Conservation (phyloP, 2,329 filamentous ascomycete species). For the Penicillium sumatraense region DNA sequence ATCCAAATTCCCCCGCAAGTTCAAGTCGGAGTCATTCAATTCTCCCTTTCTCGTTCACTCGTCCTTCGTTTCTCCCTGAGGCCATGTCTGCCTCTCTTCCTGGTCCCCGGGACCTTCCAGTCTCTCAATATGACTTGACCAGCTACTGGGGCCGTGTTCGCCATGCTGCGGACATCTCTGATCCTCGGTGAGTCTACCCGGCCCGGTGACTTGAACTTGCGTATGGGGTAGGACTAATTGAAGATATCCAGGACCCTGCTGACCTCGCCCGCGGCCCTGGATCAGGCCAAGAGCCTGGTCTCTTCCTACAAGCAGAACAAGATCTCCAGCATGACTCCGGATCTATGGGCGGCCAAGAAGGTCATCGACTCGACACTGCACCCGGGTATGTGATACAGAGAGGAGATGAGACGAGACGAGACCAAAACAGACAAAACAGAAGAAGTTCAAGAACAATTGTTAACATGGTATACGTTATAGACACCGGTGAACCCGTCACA, state of each 20-base stretch:
- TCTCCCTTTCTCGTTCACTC: slow-evolving; percentile 7
- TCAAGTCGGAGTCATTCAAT: slow-evolving; percentile 18
- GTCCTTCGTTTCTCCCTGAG: slow-evolving; percentile 8
- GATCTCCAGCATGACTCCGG: slow-evolving; percentile 78
- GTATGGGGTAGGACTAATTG: slow-evolving; percentile 13
- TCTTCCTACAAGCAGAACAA: slow-evolving; percentile 85
- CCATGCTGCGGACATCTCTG: slow-evolving; percentile 86
- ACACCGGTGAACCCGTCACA: slow-evolving; percentile 89
- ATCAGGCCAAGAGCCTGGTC: slow-evolving; percentile 82
- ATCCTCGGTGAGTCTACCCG: slow-evolving; percentile 78
- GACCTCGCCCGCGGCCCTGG: slow-evolving; percentile 75
- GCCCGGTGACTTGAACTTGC: not conserved
- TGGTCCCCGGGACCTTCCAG: slow-evolving; percentile 78
- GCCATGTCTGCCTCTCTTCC: slow-evolving; percentile 66
- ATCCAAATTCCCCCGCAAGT: slow-evolving; percentile 22
- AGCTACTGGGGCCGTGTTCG: slow-evolving; percentile 95
- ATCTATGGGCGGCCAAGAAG: slow-evolving; percentile 96
- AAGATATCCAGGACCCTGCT: slow-evolving; percentile 73
- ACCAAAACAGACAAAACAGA: too few relatives aligned
- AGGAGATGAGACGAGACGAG: not conserved
- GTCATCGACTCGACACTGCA: slow-evolving; percentile 95
- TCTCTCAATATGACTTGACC: slow-evolving; percentile 86
- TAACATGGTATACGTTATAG: slow-evolving; percentile 50
- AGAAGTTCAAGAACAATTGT: too few relatives aligned
- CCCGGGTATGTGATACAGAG: slow-evolving; percentile 66